phyloP scores from a whole-genome alignment of 441 rosid genomes.

The Metrosideros polymorpha region DNA sequence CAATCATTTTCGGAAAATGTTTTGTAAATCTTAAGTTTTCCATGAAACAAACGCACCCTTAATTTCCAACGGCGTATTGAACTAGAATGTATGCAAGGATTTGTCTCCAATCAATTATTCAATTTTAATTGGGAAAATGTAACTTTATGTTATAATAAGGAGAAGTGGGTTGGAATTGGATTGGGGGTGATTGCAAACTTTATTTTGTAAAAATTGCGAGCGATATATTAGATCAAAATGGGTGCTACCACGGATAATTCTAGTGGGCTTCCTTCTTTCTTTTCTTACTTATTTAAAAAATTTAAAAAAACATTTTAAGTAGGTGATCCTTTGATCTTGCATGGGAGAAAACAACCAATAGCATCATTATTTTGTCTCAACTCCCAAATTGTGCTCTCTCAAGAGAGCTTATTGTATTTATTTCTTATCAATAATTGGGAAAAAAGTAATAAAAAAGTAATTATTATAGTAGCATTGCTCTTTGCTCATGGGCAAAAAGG shows the following conservation, averaged over 20 bases:
- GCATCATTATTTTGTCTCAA: background rate
- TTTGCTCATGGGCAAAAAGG: background rate
- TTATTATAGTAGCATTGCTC: background rate
- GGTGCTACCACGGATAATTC: background rate
- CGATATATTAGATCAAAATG: too few species aligned
- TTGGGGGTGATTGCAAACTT: background rate
- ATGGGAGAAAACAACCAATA: background rate
- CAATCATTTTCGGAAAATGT: too few species aligned
- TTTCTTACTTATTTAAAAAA: background rate
- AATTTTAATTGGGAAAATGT: background rate
- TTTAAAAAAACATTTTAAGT: background rate
- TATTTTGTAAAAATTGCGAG: background rate
- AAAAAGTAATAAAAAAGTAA: background rate
- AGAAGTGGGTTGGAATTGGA: background rate
- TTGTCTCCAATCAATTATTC: too few species aligned
- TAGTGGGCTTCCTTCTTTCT: background rate
- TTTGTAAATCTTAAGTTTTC: too few species aligned
- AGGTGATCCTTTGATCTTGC: background rate
- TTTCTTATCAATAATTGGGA: background rate
- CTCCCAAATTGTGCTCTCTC: background rate
- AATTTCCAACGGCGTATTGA: too few species aligned
- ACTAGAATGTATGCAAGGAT: too few species aligned
- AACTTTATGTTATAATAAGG: background rate
- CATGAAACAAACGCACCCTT: too few species aligned
- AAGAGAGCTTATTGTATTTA: background rate